phyloP scores from a whole-genome alignment of 495 filamentous ascomycete species.

The Podospora sp. region DNA sequence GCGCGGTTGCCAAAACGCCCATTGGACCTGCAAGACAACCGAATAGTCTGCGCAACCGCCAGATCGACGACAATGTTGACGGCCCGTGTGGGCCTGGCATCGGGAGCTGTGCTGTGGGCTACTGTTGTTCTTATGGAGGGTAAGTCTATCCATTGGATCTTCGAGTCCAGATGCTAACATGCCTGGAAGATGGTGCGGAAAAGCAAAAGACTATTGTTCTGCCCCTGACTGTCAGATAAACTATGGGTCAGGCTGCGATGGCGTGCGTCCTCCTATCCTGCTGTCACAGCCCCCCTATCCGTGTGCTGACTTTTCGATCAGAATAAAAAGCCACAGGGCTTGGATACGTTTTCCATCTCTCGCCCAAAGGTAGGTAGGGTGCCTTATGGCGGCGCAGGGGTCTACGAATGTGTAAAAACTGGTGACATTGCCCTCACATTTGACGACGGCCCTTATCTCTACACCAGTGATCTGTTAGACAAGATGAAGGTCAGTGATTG shows the following conservation, averaged over 20 bases:
- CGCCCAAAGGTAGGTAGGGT: slow-evolving; percentile 61
- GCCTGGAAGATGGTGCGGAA: slow-evolving; percentile 60
- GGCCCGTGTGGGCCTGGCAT: slow-evolving; percentile 42
- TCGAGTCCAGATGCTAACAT: slow-evolving; percentile 37
- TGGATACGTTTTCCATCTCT: slow-evolving; percentile 59
- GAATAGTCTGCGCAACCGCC: slow-evolving; percentile 19
- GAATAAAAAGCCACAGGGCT: slow-evolving; percentile 63
- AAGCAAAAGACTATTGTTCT: slow-evolving; percentile 60
- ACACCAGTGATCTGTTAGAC: slow-evolving; percentile 69
- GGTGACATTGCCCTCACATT: slow-evolving; percentile 75
- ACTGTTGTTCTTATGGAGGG: slow-evolving; percentile 70
- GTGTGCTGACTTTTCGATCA: slow-evolving; percentile 20
- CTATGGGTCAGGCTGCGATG: slow-evolving; percentile 69
- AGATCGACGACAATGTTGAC: slow-evolving; percentile 26
- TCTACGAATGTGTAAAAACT: slow-evolving; percentile 65
- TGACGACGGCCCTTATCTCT: slow-evolving; percentile 75
- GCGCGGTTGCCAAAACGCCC: slow-evolving; percentile 8
- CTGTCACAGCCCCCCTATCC: background rate
- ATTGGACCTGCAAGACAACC: slow-evolving; percentile 15
- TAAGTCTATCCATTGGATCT: slow-evolving; percentile 24
- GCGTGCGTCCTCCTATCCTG: slow-evolving; percentile 29
- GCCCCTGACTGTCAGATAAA: slow-evolving; percentile 71
- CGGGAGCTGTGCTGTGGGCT: slow-evolving; percentile 56
- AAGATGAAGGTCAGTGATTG: slow-evolving; percentile 50
- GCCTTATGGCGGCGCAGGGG: slow-evolving; percentile 61